phyloP scores from a whole-genome alignment of 805 yeast genomes.

The Saccharomycopsis schoenii region DNA sequence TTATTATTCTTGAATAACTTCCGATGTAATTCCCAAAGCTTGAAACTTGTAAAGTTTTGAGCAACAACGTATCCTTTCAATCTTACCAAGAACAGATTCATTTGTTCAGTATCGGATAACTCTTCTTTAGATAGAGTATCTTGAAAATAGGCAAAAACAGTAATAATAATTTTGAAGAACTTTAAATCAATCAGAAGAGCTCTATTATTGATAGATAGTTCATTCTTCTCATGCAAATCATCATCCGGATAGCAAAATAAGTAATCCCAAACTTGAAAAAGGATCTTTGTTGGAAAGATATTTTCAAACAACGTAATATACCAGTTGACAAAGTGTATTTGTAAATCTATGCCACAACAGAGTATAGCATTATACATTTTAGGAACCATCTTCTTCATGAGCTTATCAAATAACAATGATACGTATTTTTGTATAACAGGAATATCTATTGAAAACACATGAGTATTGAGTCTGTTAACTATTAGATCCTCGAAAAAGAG shows the following conservation, averaged over 20 bases:
- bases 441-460: conserved; percentile 30
- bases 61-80: background rate
- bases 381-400: conserved; percentile 32
- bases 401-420: conserved; percentile 25
- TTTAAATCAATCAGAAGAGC: conserved; percentile 5
- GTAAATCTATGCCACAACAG: conserved; percentile 32
- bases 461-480: conserved; percentile 38
- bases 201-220: background rate
- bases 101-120: background rate
- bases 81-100: background rate
- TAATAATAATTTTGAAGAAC: conserved; percentile 28
- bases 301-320: conserved; percentile 46
- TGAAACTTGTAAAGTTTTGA: background rate
- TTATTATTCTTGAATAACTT: background rate
- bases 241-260: conserved; percentile 32
- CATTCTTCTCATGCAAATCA: background rate
- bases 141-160: conserved; percentile 32
- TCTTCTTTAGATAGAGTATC: conserved; percentile 18
- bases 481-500: conserved; percentile 42
- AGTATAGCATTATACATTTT: conserved; percentile 30
- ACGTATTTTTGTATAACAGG: conserved; percentile 33
- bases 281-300: conserved; percentile 38
- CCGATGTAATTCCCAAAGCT: background rate
- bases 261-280: conserved; percentile 44
- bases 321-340: conserved; percentile 46